Evolutionary conservation across 2,329 filamentous ascomycete species (phyloP), one percentile per base, ranked within the genome.

Genomic region (Simplicillium sp.): DNA sequence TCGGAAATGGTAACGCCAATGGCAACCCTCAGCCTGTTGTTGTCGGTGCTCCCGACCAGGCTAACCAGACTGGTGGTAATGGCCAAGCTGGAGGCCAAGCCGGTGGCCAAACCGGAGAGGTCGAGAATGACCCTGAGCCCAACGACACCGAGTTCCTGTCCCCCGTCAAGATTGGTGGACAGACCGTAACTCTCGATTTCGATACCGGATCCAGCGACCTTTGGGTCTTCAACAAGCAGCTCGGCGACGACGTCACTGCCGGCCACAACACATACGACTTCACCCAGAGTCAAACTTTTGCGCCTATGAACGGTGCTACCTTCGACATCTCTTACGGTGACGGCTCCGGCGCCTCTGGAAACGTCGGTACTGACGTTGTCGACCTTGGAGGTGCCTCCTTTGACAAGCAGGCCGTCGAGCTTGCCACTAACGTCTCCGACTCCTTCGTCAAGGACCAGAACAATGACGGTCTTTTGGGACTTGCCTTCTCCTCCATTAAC

Each of bases 171-270:
- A 73, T 87, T 47, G 83, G 83, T 44, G 80, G 78, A 5, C 82
- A 87, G 61, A 72, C 68, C 4, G 52, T 87, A 43, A 76, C 79
- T 53, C 62, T 87, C 55, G 77, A 85, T 56, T 84, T 87, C 54
- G 83, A 87, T 59, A 82, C 80, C n/a, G 83, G 83, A 42, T 86
- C 82, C 2, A 75, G 82, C 11, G 83, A 87, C 58, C 69, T 85
- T 65, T 87, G 82, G 82, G 74, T 83, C 16, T 83, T 87, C 64
- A 83, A 74, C 62, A 77, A 74, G 13, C 56, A 70, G 41, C 70
- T 86, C 31, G 54, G 70, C 2, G 40, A 61, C 1, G 43, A 54
- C 5, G 47, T 65, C 36, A 67, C 66, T 31, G 52, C 55, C 20
- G 68, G 69, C 32, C 82, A 84, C 59, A 50, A 50, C 9, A 39